Base-by-base conservation (phyloP, 768 basidiomycete genomes). In the Termitomyces bulborhizus region DNA sequence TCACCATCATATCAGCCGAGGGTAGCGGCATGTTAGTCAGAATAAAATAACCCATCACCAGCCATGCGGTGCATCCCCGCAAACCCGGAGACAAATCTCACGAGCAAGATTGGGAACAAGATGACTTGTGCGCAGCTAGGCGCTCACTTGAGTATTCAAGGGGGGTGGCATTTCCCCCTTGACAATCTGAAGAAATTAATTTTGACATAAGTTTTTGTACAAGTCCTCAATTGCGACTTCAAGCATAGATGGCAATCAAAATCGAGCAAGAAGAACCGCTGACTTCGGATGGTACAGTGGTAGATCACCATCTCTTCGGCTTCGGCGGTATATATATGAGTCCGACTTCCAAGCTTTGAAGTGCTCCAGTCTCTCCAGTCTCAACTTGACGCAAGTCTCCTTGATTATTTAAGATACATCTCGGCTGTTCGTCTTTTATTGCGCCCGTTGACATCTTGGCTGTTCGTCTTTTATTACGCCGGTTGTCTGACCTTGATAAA, bases 211-310 rank as follows among this genome's bases (percentile, higher is more conserved):
- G 40, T 52, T 21, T 32, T 52, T 27, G 24, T 42, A 21, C 37
- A 31, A 26, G 16, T 16, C 26, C n/a, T 37, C 36, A 16, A 37
- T 39, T 27, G 49, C 1, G 37, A 16, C 12, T 18, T 27, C 36
- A 24, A 36, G 24, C 15, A 26, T 45, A 27, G 27, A 8, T 9
- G 32, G n/a, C 52, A 32, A 29, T 6, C 54, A 21, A 51, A 15
- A 31, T 45, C 16, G 21, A 40, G 15, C 36, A 37, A 13, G 46
- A 18, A 18, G 21, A 49, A 54, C 60, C 60, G 60, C 32, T 55
- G 53, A 53, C 60, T 48, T 61, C 60, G 60, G 60, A 59, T 21
- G 34, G 37, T 46, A 27, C 31, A 21, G 21, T 42, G 47, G 52
- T 43, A 60, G 43, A 55, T 58, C 49, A 52, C 45, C 43, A 52